phyloP scores from a whole-genome alignment of 495 filamentous ascomycete species.

The Lasiosphaeria ovina region DNA sequence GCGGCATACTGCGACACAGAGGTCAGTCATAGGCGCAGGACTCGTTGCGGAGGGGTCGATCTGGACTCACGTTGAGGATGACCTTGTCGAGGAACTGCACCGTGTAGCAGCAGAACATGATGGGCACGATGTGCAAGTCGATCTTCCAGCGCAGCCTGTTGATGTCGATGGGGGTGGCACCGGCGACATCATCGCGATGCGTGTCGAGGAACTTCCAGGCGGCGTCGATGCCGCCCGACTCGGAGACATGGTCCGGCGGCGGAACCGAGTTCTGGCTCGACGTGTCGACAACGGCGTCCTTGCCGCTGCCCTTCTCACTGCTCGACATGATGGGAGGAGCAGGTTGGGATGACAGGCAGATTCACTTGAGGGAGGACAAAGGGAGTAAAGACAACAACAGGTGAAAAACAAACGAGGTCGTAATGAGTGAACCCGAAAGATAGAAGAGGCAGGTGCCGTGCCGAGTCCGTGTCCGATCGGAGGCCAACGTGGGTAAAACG shows the following conservation, averaged over 20 bases:
- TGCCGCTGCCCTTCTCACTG: constrained; percentile 2
- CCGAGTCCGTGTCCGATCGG: background rate
- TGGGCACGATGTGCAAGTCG: constrained; percentile 37
- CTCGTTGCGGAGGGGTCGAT: background rate
- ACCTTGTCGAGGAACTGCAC: constrained; percentile 70
- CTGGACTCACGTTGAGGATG: constrained; percentile 47
- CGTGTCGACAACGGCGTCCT: background rate
- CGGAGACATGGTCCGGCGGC: background rate
- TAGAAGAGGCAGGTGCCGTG: background rate
- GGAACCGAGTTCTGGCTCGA: background rate
- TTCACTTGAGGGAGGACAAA: background rate
- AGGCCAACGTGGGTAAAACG: background rate
- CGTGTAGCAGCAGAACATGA: constrained; percentile 62
- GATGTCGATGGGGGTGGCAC: constrained; percentile 21
- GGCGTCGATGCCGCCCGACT: constrained; percentile 22
- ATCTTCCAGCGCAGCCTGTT: constrained; percentile 33
- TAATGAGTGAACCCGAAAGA: background rate
- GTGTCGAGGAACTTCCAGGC: constrained; percentile 37
- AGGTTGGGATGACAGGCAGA: background rate
- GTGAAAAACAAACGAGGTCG: background rate
- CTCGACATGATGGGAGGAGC: background rate
- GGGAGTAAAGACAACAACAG: background rate
- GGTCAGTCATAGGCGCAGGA: background rate
- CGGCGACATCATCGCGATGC: constrained; percentile 24
- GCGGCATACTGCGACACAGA: constrained; percentile 28